These are phyloP conservation scores for Fusarium incarnatum DNA, from an alignment of 2,329 filamentous ascomycete genomes.

Conservation along the genomic window DNA sequence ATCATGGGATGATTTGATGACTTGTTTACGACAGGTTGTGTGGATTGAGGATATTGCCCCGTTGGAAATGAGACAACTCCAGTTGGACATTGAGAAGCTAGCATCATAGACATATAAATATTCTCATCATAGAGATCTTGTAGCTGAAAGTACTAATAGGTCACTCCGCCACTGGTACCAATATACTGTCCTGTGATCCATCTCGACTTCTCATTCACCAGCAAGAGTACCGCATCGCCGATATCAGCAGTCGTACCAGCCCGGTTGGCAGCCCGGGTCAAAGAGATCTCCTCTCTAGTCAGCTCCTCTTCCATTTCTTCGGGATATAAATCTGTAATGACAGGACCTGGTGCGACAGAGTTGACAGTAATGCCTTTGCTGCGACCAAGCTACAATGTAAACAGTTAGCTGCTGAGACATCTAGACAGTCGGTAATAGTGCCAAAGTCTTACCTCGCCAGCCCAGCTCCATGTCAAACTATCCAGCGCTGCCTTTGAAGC, in stretches of 20 bases:
- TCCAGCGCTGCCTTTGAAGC: conserved; percentile 52
- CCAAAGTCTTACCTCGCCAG: conserved; percentile 47
- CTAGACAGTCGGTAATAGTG: no score
- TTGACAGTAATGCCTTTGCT: conserved; percentile 58
- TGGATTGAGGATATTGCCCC: conserved; percentile 28
- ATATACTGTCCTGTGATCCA: conserved; percentile 36
- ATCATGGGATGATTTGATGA: conserved; percentile 19
- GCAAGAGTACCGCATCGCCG: conserved; percentile 50
- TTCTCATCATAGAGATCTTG: not conserved
- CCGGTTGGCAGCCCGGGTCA: conserved; percentile 51
- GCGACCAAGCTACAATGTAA: conserved; percentile 45
- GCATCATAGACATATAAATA: not conserved
- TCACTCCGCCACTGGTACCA: conserved; percentile 8
- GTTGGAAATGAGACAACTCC: conserved; percentile 23
- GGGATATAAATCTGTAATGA: conserved; percentile 50
- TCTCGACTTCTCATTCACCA: conserved; percentile 26
- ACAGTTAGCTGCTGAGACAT: rapidly evolving
- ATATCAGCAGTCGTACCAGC: conserved; percentile 55
- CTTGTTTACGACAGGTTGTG: conserved; percentile 3
- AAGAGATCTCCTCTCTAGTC: conserved; percentile 27
- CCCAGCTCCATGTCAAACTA: conserved; percentile 50
- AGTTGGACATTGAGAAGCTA: conserved; percentile 6
- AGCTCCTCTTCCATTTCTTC: conserved; percentile 34
- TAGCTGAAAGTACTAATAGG: not conserved
- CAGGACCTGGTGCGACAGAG: conserved; percentile 55